Conservation (phyloP, 352 stramenopile genomes). For the Pythium dissotocum region DNA sequence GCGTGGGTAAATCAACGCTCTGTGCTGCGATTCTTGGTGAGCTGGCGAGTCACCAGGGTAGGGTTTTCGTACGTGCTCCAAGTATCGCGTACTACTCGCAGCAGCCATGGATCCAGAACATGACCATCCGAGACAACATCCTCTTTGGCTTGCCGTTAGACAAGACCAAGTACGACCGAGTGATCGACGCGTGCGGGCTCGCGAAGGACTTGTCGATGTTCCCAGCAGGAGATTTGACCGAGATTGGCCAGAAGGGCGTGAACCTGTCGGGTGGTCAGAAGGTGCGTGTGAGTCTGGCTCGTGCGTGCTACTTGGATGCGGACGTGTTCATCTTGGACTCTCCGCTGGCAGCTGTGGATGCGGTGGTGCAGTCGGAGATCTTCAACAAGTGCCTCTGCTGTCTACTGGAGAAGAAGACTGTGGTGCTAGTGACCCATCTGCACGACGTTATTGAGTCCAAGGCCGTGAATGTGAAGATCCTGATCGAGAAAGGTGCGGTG, state of each 20-base stretch:
- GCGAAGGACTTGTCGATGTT: conserved; percentile 83
- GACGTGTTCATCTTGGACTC: conserved; percentile 91
- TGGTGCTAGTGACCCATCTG: conserved; percentile 14
- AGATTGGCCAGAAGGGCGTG: conserved; percentile 96
- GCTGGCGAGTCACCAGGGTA: conserved; percentile 67
- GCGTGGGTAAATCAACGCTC: conserved; percentile 59
- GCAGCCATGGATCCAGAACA: conserved; percentile 84
- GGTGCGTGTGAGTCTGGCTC: conserved; percentile 60
- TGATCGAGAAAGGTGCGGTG: conserved; percentile 9
- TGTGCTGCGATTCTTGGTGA: conserved; percentile 66
- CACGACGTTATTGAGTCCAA: conserved; percentile 22
- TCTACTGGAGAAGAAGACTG: conserved; percentile 22
- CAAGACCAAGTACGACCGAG: conserved; percentile 45
- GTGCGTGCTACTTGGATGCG: conserved; percentile 71
- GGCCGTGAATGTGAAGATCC: conserved; percentile 28
- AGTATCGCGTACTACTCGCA: conserved; percentile 76
- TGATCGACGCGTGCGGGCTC: conserved; percentile 84
- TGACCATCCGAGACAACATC: conserved; percentile 71
- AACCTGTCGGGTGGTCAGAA: conserved; percentile 95
- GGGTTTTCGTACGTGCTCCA: conserved; percentile 41
- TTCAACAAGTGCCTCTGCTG: conserved; percentile 68
- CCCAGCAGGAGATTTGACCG: conserved; percentile 85
- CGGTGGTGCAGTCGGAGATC: conserved; percentile 88
- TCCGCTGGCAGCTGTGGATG: conserved; percentile 91
- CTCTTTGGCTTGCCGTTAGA: conserved; percentile 78